Base-by-base conservation (phyloP, 164 flowering plant species). In the Saururus chinensis region DNA sequence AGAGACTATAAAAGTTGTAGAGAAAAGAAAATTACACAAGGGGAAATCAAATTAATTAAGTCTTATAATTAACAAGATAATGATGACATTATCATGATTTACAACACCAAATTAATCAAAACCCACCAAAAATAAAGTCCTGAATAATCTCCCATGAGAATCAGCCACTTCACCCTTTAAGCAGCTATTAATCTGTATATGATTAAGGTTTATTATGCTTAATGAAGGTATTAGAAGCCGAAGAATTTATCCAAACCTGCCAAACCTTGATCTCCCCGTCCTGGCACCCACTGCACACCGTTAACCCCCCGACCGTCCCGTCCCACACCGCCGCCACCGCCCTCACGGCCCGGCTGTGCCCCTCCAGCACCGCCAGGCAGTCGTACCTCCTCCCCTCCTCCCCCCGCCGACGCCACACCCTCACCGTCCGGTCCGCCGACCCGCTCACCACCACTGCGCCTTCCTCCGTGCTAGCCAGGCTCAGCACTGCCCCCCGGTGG, bases 401-500 rank as follows among this genome's bases (percentile, higher is more conserved):
- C 73, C 45, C 67, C 68, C 14, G 49, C 49, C 49, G 49, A 21
- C 54, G 40, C 98, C 98, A 92, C 16, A 92, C 68, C 78, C 98
- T 89, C 25, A 92, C 84, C 76, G 92, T 89, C 70, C 82, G 77
- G 80, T 92, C 98, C 1, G 86, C 85, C 0, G 98, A 92, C 35
- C 98, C 98, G 58, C 98, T 92, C 30, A 92, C 52, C 66, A 88
- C 65, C 61, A 83, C 21, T 10, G 49, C 49, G 1, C 14, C 49
- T 9, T 42, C 49, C 74, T 76, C 87, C 4, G 79, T 84, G 77
- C 68, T 76, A 53, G 75, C 65, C 74, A 92, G 68, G 61, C 89
- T 81, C 12, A 92, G 68, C 25, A 88, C 83, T 9, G 96, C 92
- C 57, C 75, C 76, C 2, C 26, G 57, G 64, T 92, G 98, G 2